Conservation (phyloP, 257 asterid species). For the Nicotiana tabacum region DNA sequence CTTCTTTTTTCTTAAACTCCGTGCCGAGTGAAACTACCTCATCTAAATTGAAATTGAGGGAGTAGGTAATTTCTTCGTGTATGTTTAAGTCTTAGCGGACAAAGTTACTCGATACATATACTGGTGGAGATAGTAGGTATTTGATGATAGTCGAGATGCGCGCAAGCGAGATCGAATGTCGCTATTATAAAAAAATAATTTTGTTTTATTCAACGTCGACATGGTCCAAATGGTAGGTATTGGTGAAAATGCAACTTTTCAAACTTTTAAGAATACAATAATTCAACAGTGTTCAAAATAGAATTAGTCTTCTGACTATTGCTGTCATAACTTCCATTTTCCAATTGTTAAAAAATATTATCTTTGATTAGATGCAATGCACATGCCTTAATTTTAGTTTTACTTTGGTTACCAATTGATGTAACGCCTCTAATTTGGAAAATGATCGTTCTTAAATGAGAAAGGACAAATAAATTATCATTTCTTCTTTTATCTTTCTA, state of each 20-base stretch:
- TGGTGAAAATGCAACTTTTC: conserved; percentile 17
- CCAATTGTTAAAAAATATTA: not conserved
- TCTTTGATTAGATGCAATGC: conserved; percentile 9
- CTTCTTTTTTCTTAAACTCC: no score
- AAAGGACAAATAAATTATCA: not conserved
- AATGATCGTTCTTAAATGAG: not conserved
- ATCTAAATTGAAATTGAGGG: no score
- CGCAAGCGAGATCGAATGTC: no score
- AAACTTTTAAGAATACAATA: not conserved
- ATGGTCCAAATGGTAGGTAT: conserved; percentile 35
- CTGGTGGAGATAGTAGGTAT: no score
- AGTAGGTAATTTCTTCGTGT: no score
- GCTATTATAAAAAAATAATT: not conserved
- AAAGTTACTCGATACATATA: no score
- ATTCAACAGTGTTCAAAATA: not conserved
- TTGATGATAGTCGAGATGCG: no score
- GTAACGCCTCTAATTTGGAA: not conserved
- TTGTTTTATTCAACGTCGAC: conserved; percentile 15
- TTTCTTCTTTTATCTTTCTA: not conserved
- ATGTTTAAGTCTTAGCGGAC: no score
- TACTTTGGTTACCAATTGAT: conserved; percentile 1
- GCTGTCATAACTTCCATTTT: not conserved
- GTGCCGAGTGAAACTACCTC: no score
- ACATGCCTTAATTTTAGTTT: not conserved
- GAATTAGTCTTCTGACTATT: not conserved